Conservation (phyloP, 2,329 filamentous ascomycete genomes). For the Xylariaceae sp. region DNA sequence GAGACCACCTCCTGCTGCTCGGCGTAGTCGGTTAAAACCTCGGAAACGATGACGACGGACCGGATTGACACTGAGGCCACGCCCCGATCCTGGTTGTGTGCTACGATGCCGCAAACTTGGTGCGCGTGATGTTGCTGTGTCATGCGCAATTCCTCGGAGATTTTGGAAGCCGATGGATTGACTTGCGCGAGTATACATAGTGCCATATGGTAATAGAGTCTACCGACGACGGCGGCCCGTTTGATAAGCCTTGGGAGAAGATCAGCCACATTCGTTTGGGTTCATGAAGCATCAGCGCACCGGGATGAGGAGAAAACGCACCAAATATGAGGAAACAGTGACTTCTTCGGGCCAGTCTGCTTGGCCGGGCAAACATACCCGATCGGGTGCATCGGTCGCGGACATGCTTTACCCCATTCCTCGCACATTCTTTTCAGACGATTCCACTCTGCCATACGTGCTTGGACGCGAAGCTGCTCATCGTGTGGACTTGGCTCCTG, state of each 20-base stretch:
- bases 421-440: conserved; percentile 76
- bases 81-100: conserved; percentile 75
- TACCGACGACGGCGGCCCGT: conserved; percentile 71
- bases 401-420: conserved; percentile 72
- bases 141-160: conserved; percentile 61
- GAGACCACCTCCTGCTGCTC: conserved; percentile 78
- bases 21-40: conserved; percentile 59
- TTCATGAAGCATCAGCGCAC: neutral
- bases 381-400: conserved; percentile 81
- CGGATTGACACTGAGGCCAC: conserved; percentile 74
- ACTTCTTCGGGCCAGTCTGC: conserved; percentile 48
- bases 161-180: conserved; percentile 61
- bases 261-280: neutral
- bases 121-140: conserved; percentile 71
- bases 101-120: conserved; percentile 83
- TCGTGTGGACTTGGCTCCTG: conserved; percentile 55
- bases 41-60: conserved; percentile 71
- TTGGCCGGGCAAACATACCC: conserved; percentile 67
- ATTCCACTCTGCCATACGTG: conserved; percentile 70
- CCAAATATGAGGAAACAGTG: conserved; percentile 83
- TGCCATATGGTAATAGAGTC: conserved; percentile 84
- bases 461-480: conserved; percentile 58
- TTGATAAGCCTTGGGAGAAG: conserved; percentile 64
- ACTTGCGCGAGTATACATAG: conserved; percentile 75
- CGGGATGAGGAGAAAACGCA: conserved; percentile 36